phyloP scores from a whole-genome alignment of 2,329 filamentous ascomycete species.

The Lecanicillium sp. region DNA sequence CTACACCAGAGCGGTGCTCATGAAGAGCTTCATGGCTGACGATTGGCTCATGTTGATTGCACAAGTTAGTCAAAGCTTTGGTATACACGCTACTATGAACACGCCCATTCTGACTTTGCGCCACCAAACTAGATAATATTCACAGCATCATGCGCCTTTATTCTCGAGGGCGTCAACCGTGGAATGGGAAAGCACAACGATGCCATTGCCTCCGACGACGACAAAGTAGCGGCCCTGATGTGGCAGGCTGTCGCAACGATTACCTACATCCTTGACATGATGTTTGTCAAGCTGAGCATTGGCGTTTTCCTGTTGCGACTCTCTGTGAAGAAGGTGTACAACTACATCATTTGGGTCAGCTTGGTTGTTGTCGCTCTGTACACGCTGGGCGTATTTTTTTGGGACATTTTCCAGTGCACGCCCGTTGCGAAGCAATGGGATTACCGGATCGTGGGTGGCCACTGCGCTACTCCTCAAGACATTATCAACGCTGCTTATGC shows the following conservation, averaged over 20 bases:
- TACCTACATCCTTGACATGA: slow-evolving; percentile 45
- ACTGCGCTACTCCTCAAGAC: slow-evolving; percentile 34
- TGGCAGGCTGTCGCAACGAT: slow-evolving; percentile 45
- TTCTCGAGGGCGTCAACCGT: slow-evolving; percentile 31
- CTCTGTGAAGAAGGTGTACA: slow-evolving; percentile 37
- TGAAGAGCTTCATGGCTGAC: slow-evolving; percentile 38
- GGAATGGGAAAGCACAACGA: slow-evolving; percentile 41
- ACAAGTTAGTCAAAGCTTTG: slow-evolving; percentile 32
- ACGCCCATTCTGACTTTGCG: not conserved
- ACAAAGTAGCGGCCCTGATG: slow-evolving; percentile 38
- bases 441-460: slow-evolving; percentile 33
- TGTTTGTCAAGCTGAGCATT: slow-evolving; percentile 50
- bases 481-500: slow-evolving; percentile 43
- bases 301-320: slow-evolving; percentile 43
- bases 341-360: slow-evolving; percentile 37
- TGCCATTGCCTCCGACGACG: slow-evolving; percentile 29
- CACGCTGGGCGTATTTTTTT: slow-evolving; percentile 41
- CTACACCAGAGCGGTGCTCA: slow-evolving; percentile 36
- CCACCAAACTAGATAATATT: slow-evolving; percentile 30
- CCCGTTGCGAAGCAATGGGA: slow-evolving; percentile 47
- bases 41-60: slow-evolving; percentile 46
- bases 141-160: slow-evolving; percentile 38
- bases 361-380: slow-evolving; percentile 38
- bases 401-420: slow-evolving; percentile 43
- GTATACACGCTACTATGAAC: too few species aligned